Conservation (phyloP, 129 eudicot species). For the Artemisia argyi region DNA sequence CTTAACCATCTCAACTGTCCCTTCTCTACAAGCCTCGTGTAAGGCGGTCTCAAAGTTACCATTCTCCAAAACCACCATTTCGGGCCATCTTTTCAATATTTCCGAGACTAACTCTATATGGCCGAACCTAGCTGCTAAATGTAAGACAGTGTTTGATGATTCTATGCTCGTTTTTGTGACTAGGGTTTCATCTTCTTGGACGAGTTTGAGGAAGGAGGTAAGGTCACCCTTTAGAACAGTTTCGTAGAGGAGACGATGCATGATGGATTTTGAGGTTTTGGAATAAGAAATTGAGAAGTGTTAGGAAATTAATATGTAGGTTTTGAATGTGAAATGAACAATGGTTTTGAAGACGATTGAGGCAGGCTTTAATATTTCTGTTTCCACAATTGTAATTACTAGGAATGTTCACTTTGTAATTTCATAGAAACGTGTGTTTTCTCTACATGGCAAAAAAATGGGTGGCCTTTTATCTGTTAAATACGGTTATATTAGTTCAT, state of each 20-base stretch:
- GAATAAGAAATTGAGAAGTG: not conserved
- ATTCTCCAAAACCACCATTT: slow-evolving; percentile 44
- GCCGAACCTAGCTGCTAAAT: slow-evolving; percentile 59
- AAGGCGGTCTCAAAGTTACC: slow-evolving; percentile 47
- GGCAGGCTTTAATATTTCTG: not conserved
- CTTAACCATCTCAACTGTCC: slow-evolving; percentile 35
- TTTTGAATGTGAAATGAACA: slow-evolving; percentile 7
- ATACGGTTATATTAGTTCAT: no score
- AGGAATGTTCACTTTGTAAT: not conserved
- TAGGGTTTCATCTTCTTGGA: slow-evolving; percentile 25
- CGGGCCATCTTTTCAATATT: slow-evolving; percentile 36
- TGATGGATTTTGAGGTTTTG: slow-evolving; percentile 14
- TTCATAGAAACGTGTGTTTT: not conserved
- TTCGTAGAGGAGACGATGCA: slow-evolving; percentile 44
- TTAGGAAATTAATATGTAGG: not conserved
- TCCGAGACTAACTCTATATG: slow-evolving; percentile 39
- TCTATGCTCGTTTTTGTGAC: slow-evolving; percentile 21
- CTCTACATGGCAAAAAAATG: not conserved
- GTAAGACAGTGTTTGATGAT: slow-evolving; percentile 46
- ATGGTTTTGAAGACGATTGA: slow-evolving; percentile 8
- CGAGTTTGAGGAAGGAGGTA: slow-evolving; percentile 31
- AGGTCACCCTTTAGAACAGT: slow-evolving; percentile 39
- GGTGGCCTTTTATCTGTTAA: no score
- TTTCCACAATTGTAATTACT: no score
- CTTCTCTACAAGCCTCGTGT: slow-evolving; percentile 61